Evolutionary conservation across 2,329 filamentous ascomycete genomes (phyloP), one percentile per base, ranked within the genome.

Genomic region (Fusarium bactridioides): DNA sequence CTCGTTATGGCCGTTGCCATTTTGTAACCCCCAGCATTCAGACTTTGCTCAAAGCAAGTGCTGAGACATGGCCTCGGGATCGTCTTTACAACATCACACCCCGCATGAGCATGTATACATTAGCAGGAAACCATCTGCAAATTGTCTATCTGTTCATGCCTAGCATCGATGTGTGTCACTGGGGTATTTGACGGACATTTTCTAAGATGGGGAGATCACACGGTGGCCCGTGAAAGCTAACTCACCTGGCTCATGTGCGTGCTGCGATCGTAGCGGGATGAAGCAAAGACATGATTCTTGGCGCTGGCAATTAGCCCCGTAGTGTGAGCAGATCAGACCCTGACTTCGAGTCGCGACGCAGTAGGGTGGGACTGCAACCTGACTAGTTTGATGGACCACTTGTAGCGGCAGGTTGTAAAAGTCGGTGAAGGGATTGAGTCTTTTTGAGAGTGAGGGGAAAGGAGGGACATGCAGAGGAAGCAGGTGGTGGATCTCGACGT

Each of bases 391-490:
- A 66, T 63, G 70, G 69, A 70, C 76, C 76, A 78, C 77, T 70
- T 62, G 61, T 55, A 70, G 70, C 58, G 70, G 72, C 55, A 61
- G 69, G 58, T 58, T 55, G 69, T 66, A 78, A 79, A 79, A 79
- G 78, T 79, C 78, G 78, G 78, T 79, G 78, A 79, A 76, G 76
- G 67, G 66, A 61, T 67, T 69, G 68, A 68, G 69, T 55, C 67
- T 59, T 57, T 64, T 64, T 40, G 25, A 56, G 23, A 65, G 61
- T 64, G 68, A 71, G 74, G 74, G 70, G 68, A 33, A 15, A 33
- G 31, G 31, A 33, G 13, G 47, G 57, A 56, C 29, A 57, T 53
- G 61, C 43, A 64, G 31, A 63, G 44, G 58, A 44, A 43, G 54
- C 38, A 62, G 59, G 67, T 72, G 72, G 74, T 73, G 71, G 74